Conservation (phyloP, 2,329 filamentous ascomycete genomes). For the Alternaria ethzedia region DNA sequence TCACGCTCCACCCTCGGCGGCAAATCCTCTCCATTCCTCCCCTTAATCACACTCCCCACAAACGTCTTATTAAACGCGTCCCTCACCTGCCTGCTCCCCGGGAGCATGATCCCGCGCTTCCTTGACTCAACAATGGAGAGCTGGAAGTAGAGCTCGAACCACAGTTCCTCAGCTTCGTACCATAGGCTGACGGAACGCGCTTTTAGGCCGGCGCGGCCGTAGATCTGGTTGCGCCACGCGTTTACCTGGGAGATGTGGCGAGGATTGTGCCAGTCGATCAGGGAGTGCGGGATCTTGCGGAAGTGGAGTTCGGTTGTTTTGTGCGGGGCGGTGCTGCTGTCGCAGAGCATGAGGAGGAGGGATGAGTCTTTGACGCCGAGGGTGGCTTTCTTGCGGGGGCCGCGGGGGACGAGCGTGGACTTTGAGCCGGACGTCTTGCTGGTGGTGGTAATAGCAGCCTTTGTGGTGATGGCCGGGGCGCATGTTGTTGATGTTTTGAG, state of each 20-base stretch:
- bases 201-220: conserved; percentile 26
- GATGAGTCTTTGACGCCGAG: conserved; percentile 9
- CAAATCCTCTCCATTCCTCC: neutral
- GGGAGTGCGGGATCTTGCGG: conserved; percentile 19
- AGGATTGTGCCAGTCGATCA: conserved; percentile 26
- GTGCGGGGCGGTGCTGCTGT: conserved; percentile 1
- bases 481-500: neutral
- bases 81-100: conserved; percentile 1
- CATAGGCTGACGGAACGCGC: conserved; percentile 19
- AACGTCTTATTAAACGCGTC: conserved; percentile 27
- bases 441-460: neutral
- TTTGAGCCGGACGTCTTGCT: neutral
- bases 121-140: conserved; percentile 19
- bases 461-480: neutral
- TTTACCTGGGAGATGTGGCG: conserved; percentile 30
- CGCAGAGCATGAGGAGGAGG: conserved; percentile 23
- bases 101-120: conserved; percentile 15
- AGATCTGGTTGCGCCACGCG: conserved; percentile 32
- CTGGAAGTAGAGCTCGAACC: conserved; percentile 27
- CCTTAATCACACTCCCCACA: conserved; percentile 2
- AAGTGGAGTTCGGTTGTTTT: conserved; percentile 22
- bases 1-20: conserved; percentile 5
- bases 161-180: conserved; percentile 24
- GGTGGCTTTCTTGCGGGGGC: conserved; percentile 13
- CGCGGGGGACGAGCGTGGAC: conserved; percentile 15